Conservation (phyloP, 1,284 basidiomycete species). For the Rhodotorula sp. region DNA sequence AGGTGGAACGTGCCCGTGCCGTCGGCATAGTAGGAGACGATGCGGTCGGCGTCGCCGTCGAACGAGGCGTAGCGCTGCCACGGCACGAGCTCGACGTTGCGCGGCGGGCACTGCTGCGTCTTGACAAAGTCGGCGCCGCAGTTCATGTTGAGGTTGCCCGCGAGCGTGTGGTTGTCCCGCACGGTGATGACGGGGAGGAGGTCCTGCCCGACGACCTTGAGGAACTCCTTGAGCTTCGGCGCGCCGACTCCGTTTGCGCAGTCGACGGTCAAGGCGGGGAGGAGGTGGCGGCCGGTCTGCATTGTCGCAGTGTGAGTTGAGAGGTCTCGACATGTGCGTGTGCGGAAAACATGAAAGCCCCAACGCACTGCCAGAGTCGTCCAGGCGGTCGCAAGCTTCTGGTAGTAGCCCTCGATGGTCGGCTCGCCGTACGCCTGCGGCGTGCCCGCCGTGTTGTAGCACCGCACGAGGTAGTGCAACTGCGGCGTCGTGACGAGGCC, state of each 20-base stretch:
- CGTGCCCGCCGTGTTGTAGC: slow-evolving; percentile 77
- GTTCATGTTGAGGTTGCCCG: slow-evolving; percentile 76
- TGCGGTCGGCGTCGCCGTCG: slow-evolving; percentile 95
- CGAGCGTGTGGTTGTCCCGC: slow-evolving; percentile 66
- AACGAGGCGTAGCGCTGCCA: slow-evolving; percentile 85
- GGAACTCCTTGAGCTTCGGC: slow-evolving; percentile 64
- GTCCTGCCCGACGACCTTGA: slow-evolving; percentile 58
- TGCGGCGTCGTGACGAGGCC: slow-evolving; percentile 93
- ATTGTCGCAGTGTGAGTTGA: neutral
- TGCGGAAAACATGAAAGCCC: neutral
- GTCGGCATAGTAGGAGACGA: slow-evolving; percentile 92
- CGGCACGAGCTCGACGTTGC: slow-evolving; percentile 62
- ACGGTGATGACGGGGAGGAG: slow-evolving; percentile 57
- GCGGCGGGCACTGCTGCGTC: slow-evolving; percentile 81
- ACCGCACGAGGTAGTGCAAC: slow-evolving; percentile 90
- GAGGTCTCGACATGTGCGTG: neutral
- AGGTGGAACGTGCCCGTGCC: slow-evolving; percentile 69
- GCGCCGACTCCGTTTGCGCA: slow-evolving; percentile 98
- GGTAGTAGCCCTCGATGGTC: slow-evolving; percentile 80
- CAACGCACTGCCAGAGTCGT: slow-evolving; percentile 76
- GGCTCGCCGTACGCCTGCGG: slow-evolving; percentile 79
- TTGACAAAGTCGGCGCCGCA: slow-evolving; percentile 99
- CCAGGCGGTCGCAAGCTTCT: slow-evolving; percentile 83
- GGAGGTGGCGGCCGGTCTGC: slow-evolving; percentile 30
- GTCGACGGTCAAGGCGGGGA: slow-evolving; percentile 70